Evolutionary conservation across 2,329 filamentous ascomycete species (phyloP).

Genomic region (Delphinella strobiligena): DNA sequence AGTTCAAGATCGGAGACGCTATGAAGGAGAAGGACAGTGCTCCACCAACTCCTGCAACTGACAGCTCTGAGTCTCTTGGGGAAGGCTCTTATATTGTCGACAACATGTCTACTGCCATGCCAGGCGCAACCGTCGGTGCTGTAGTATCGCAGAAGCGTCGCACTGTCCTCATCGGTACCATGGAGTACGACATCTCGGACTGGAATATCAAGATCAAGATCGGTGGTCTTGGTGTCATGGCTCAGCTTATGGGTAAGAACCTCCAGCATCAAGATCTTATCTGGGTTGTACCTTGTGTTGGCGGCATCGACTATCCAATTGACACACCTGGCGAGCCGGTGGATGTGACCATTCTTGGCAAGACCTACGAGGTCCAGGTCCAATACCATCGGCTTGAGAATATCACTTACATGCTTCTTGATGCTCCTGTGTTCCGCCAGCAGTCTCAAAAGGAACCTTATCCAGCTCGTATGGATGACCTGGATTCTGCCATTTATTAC

Average conservation of each 20-base stretch:
- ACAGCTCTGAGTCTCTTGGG: conserved; percentile 19
- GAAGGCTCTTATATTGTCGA: conserved; percentile 1
- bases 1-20: conserved; percentile 16
- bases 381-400: conserved; percentile 53
- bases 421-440: conserved; percentile 54
- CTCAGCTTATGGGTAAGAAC: conserved; percentile 55
- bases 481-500: conserved; percentile 56
- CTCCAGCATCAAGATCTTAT: conserved; percentile 53
- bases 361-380: conserved; percentile 48
- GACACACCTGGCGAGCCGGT: conserved; percentile 50
- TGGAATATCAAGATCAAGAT: conserved; percentile 63
- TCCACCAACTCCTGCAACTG: conserved; percentile 16
- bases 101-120: not conserved
- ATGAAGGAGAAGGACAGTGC: conserved; percentile 16
- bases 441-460: conserved; percentile 53
- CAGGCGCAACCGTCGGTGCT: not conserved
- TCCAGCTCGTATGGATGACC: conserved; percentile 56
- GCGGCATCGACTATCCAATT: conserved; percentile 50
- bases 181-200: conserved; percentile 62
- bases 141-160: conserved; percentile 21
- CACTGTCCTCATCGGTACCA: conserved; percentile 56
- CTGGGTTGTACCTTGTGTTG: conserved; percentile 42
- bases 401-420: conserved; percentile 56
- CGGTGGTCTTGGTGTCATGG: conserved; percentile 58
- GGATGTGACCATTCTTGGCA: conserved; percentile 48